Evolutionary conservation across 2,329 filamentous ascomycete genomes (phyloP), one percentile per base, ranked within the genome.

Genomic region (Orbilia blumenaviensis): DNA sequence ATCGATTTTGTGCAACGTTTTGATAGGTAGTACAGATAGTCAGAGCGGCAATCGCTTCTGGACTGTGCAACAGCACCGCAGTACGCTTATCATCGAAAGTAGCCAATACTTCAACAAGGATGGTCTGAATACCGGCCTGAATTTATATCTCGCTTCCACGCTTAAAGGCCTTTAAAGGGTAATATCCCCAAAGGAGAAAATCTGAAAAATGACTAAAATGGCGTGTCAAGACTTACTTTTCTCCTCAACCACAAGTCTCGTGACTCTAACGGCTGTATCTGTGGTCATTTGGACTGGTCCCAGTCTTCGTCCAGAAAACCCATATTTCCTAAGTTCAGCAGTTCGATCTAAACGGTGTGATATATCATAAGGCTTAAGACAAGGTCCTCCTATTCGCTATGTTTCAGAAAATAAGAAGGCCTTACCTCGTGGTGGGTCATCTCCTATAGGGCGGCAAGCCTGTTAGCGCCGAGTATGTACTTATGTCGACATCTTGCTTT

Each of bases 281-380:
- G 95, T 99, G 2, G 95, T 98, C 94, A 99, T 97, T 84, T 99
- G 95, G 80, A 94, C 90, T 6, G 94, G 92, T 0, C 95, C 95
- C 29, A 99, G 86, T 71, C 95, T 88, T 63, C 95, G 89, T 71
- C 94, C 93, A 71, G 90, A 86, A 80, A 96, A 99, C 2, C 95
- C 95, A 82, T 98, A 97, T 83, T 92, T 93, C 62, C 95, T 89
- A 80, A 99, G 85, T 83, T 99, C 95, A n/a, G 92, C 94, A 3
- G 95, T 99, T 77, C 95, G 90, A 84, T 98, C 94, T 96, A n/a
- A n/a, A n/a, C n/a, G n/a, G n/a, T n/a, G 71, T 6, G 16, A 23
- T 32, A 42, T n/a, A n/a, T n/a, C n/a, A n/a, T 29, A 21, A 34
- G 23, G 14, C 23, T 74, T 72, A 69, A 29, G 41, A 46, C 21